Evolutionary conservation across 371 early-diverging fungal genomes (phyloP).

Genomic region (Lichtheimia corymbifera): DNA sequence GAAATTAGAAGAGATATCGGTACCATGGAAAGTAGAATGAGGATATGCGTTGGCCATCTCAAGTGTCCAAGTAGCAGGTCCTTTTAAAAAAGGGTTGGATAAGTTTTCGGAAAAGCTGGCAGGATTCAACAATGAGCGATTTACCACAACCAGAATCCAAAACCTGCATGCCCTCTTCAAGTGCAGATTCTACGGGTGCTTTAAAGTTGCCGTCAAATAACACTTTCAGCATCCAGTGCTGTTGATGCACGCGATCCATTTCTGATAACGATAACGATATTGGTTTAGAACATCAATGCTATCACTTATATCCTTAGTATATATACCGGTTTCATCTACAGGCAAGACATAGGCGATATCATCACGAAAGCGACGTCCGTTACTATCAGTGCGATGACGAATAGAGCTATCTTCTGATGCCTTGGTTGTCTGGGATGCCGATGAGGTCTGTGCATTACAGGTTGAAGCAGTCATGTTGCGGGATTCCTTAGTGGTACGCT

Average conservation of each 20-base stretch:
- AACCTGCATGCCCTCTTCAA: constrained; percentile 19
- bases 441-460: too few species aligned
- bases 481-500: too few species aligned
- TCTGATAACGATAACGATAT: neutral
- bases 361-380: too few species aligned
- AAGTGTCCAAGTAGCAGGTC: constrained; percentile 29
- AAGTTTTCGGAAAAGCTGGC: neutral
- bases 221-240: constrained; percentile 6
- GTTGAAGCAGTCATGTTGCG: too few species aligned
- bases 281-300: too few species aligned
- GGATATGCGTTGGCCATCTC: constrained; percentile 27
- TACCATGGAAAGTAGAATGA: constrained; percentile 16
- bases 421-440: too few species aligned
- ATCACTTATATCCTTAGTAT: too few species aligned
- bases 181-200: constrained; percentile 9
- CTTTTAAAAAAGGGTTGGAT: constrained; percentile 22
- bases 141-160: constrained; percentile 24
- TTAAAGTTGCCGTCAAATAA: neutral
- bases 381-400: too few species aligned
- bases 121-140: too few species aligned
- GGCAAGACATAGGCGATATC: too few species aligned
- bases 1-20: constrained; percentile 18
- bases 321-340: too few species aligned
- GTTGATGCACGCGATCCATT: constrained; percentile 17
- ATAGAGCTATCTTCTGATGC: too few species aligned